Conservation (phyloP, 1,139 yeast genomes). For the Yamadazyma dendronema region DNA sequence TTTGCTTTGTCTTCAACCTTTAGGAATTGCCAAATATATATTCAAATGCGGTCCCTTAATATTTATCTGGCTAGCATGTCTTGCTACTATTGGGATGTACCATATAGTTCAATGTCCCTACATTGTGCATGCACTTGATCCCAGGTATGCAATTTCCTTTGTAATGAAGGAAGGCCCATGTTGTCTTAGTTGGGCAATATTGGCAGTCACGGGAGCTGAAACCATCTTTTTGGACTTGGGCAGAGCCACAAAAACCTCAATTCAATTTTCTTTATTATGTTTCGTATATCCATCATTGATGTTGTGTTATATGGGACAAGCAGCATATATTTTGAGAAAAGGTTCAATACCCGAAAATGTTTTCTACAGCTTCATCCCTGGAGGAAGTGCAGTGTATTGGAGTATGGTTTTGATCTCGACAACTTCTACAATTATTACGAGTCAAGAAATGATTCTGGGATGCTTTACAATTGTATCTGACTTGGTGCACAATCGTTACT, state of each 20-base stretch:
- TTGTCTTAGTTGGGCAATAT: slow-evolving; percentile 50
- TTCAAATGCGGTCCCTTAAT: slow-evolving; percentile 54
- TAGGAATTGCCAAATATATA: slow-evolving; percentile 44
- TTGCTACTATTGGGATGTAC: slow-evolving; percentile 45
- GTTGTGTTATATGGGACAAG: slow-evolving; percentile 56
- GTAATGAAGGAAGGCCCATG: slow-evolving; percentile 41
- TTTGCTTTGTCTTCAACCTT: slow-evolving; percentile 45
- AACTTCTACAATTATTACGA: slow-evolving; percentile 55
- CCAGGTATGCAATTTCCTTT: slow-evolving; percentile 47
- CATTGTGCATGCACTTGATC: slow-evolving; percentile 49
- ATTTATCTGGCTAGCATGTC: slow-evolving; percentile 47
- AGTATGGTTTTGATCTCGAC: slow-evolving; percentile 52
- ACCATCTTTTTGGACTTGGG: slow-evolving; percentile 67
- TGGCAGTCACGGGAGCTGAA: slow-evolving; percentile 58
- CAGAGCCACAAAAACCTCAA: slow-evolving; percentile 50
- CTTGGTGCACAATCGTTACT: slow-evolving; percentile 51
- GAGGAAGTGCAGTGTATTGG: slow-evolving; percentile 48
- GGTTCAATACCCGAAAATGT: slow-evolving; percentile 25
- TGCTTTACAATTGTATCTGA: slow-evolving; percentile 54
- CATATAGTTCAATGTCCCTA: slow-evolving; percentile 43
- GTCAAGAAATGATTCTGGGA: slow-evolving; percentile 58
- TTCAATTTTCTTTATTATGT: slow-evolving; percentile 43
- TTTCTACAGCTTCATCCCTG: slow-evolving; percentile 53
- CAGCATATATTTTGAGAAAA: slow-evolving; percentile 43
- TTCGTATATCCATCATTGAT: slow-evolving; percentile 54